phyloP scores from a whole-genome alignment of 352 stramenopile genomes.

The Globisporangium iwayamae region DNA sequence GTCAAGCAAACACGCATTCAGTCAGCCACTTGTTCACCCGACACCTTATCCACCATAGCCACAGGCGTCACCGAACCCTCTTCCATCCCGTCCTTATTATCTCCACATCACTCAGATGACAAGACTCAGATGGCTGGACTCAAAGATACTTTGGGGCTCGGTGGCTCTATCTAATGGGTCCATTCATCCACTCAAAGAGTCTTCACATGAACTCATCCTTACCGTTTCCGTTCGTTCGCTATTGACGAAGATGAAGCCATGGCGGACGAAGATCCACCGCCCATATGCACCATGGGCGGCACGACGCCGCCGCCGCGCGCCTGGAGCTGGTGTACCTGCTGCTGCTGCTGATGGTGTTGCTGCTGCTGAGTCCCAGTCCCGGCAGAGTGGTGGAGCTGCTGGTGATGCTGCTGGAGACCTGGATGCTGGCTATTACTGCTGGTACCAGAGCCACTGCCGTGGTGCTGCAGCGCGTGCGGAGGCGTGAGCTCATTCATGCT shows the following conservation, averaged over 20 bases:
- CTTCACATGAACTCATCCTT: background rate
- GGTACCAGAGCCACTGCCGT: slow-evolving; percentile 2
- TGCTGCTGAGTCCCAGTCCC: slow-evolving; percentile 3
- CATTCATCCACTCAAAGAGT: background rate
- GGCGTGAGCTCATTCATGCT: slow-evolving; percentile 18
- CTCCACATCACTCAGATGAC: slow-evolving; percentile 1
- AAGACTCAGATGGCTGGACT: background rate
- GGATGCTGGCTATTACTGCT: background rate
- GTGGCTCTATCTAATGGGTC: background rate
- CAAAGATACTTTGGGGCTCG: background rate
- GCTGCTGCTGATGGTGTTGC: slow-evolving; percentile 10
- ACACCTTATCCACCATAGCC: background rate
- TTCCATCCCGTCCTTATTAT: slow-evolving; percentile 5
- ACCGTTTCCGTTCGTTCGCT: slow-evolving; percentile 14
- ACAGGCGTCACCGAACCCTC: slow-evolving; percentile 8
- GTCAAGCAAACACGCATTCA: background rate
- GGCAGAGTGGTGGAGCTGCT: background rate
- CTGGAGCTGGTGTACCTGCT: slow-evolving; percentile 15
- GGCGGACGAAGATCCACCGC: background rate
- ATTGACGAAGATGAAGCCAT: slow-evolving; percentile 3
- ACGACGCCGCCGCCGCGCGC: background rate
- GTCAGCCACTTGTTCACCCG: background rate
- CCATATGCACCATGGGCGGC: slow-evolving; percentile 1
- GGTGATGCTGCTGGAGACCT: background rate
- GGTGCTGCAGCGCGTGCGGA: slow-evolving; percentile 16